phyloP scores from a whole-genome alignment of 768 basidiomycete species.

The Boletellus sp. region DNA sequence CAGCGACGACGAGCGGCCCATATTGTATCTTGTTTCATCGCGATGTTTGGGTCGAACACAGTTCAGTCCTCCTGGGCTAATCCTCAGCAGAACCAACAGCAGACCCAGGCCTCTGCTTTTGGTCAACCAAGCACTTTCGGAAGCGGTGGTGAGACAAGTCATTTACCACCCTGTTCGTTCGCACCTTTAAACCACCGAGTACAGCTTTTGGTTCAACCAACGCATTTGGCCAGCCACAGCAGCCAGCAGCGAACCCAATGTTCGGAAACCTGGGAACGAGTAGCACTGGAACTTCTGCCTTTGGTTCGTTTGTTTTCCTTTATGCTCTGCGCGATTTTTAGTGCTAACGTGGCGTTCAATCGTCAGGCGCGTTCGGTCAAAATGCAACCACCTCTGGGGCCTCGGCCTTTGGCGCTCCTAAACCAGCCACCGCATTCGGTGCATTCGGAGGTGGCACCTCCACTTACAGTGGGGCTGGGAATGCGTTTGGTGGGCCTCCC shows the following conservation, averaged over 20 bases:
- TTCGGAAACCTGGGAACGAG: slow-evolving; percentile 58
- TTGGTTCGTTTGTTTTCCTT: slow-evolving; percentile 29
- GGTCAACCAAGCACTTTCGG: slow-evolving; percentile 70
- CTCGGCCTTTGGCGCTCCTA: slow-evolving; percentile 60
- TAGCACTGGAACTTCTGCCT: slow-evolving; percentile 31
- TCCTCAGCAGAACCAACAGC: slow-evolving; percentile 61
- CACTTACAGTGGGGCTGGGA: slow-evolving; percentile 44
- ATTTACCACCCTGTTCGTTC: slow-evolving; percentile 26
- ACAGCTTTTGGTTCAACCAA: slow-evolving; percentile 52
- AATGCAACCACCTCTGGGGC: slow-evolving; percentile 36
- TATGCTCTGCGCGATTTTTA: slow-evolving; percentile 1
- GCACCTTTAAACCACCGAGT: slow-evolving; percentile 21
- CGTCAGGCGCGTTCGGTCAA: slow-evolving; percentile 38
- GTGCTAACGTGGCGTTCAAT: slow-evolving; percentile 6
- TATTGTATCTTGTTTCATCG: slow-evolving; percentile 15
- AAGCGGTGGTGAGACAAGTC: slow-evolving; percentile 38
- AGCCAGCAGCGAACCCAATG: slow-evolving; percentile 75
- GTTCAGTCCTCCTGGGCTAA: slow-evolving; percentile 67
- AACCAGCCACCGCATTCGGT: slow-evolving; percentile 74
- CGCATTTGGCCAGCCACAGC: slow-evolving; percentile 66
- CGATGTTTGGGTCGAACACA: slow-evolving; percentile 58
- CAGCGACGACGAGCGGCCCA: slow-evolving; percentile 24
- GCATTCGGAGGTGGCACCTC: slow-evolving; percentile 62
- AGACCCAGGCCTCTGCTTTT: slow-evolving; percentile 54
- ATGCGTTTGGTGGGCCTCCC: slow-evolving; percentile 39